These are phyloP conservation scores for Scheffersomyces lignosus DNA, from an alignment of 805 yeast genomes.

Conservation along the genomic window DNA sequence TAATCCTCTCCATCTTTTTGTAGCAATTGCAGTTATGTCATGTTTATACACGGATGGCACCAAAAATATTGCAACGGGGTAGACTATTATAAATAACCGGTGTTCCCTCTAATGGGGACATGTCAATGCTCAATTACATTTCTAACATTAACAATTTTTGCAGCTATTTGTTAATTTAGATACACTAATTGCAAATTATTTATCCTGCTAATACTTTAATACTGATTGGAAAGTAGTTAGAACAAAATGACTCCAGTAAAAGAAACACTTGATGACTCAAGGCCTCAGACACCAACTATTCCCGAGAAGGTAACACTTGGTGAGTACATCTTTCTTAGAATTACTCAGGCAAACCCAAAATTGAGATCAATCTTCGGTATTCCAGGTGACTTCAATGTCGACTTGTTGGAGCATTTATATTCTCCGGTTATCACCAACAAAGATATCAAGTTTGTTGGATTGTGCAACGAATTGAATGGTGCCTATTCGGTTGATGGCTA, in stretches of 20 bases:
- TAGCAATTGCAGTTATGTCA: no score
- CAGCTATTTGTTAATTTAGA: no score
- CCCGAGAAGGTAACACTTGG: conserved; percentile 51
- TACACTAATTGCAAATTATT: no score
- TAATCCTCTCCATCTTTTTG: background rate
- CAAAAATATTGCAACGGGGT: no score
- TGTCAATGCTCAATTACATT: no score
- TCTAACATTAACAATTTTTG: no score
- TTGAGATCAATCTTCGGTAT: conserved; percentile 64
- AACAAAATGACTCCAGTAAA: conserved; percentile 16
- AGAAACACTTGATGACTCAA: conserved; percentile 16
- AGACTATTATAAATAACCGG: no score
- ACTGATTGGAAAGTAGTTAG: no score
- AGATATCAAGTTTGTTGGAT: conserved; percentile 69
- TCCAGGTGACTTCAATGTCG: conserved; percentile 76
- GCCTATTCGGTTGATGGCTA: conserved; percentile 93
- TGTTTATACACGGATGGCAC: no score
- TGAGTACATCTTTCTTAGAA: conserved; percentile 61
- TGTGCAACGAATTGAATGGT: conserved; percentile 85
- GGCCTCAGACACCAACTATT: background rate
- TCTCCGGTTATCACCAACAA: conserved; percentile 36
- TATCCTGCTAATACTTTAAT: no score
- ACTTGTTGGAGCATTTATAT: conserved; percentile 67
- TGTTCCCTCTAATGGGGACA: no score
- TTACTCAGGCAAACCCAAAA: conserved; percentile 53